Conservation (phyloP, 441 rosid genomes). For the Biscutella laevigata region DNA sequence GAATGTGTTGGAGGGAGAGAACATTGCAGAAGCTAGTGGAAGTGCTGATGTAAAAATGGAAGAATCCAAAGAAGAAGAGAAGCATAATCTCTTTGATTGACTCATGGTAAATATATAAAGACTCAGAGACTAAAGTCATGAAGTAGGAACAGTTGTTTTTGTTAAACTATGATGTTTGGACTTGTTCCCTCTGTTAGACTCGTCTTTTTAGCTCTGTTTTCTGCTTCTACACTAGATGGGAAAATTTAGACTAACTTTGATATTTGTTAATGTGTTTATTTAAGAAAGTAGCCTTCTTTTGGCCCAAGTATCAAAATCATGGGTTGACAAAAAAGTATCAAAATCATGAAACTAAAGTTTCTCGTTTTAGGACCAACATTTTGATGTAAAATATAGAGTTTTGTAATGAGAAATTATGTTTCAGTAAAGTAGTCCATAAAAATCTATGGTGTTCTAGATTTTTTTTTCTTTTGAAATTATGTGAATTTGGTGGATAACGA, state of each 20-base stretch:
- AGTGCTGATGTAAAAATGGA: conserved; percentile 26
- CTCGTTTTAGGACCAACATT: no score
- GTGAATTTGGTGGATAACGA: no score
- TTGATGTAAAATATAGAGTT: no score
- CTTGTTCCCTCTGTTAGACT: conserved; percentile 4
- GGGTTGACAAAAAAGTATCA: no score
- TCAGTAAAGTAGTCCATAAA: no score
- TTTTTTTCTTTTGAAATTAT: no score
- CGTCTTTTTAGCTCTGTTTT: background rate
- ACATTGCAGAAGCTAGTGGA: conserved; percentile 19
- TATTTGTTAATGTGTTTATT: background rate
- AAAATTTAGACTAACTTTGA: conserved; percentile 1
- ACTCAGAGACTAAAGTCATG: conserved; percentile 10
- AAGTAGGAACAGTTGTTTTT: conserved; percentile 15
- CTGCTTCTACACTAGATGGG: background rate
- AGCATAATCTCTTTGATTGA: background rate
- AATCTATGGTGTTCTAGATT: no score
- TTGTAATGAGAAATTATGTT: no score
- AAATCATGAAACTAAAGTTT: no score
- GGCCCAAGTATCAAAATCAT: no score
- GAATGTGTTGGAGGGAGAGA: conserved; percentile 23
- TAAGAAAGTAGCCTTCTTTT: background rate
- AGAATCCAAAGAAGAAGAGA: conserved; percentile 24
- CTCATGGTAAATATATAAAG: background rate
- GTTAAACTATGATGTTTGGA: background rate